A percentile compares a stretch with the other conserved stretches of the same genome.
Evolutionary conservation across 2,329 filamentous ascomycete genomes (phyloP).

Genomic region (Botrytis pseudocinerea): DNA sequence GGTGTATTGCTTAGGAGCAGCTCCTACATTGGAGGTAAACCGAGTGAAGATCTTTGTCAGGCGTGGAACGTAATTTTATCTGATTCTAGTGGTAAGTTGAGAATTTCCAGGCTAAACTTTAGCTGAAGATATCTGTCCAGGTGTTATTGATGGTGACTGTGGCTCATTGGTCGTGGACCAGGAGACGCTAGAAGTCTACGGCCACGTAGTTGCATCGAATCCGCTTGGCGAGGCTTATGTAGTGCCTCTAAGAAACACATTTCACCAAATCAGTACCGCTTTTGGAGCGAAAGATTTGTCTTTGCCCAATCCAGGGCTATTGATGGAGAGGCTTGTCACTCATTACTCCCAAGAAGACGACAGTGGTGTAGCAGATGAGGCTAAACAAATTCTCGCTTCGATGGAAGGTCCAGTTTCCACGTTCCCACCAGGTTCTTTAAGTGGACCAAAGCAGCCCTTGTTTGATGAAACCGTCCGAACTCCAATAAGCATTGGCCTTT

Average conservation of each 20-base stretch:
- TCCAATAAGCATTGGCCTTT: no score
- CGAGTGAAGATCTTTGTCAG: neutral
- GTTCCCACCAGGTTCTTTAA: no score
- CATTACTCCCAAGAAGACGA: neutral
- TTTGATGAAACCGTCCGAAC: no score
- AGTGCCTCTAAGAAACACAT: neutral
- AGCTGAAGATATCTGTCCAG: fast-evolving
- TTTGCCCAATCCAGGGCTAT: neutral
- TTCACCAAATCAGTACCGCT: fast-evolving
- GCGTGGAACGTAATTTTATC: neutral
- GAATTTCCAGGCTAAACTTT: fast-evolving
- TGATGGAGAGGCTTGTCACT: neutral
- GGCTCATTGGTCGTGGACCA: neutral
- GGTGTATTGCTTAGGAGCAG: neutral
- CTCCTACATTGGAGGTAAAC: neutral
- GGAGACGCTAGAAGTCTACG: fast-evolving
- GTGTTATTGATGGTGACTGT: neutral
- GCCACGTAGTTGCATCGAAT: neutral
- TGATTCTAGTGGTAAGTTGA: neutral
- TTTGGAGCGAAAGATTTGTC: neutral
- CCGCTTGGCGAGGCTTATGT: neutral
- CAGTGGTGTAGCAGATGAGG: neutral
- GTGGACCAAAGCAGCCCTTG: no score
- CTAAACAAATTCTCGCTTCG: neutral
- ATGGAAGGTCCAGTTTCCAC: neutral